Evolutionary conservation across 2,329 filamentous ascomycete species (phyloP).

Genomic region (Venturia nashicola): DNA sequence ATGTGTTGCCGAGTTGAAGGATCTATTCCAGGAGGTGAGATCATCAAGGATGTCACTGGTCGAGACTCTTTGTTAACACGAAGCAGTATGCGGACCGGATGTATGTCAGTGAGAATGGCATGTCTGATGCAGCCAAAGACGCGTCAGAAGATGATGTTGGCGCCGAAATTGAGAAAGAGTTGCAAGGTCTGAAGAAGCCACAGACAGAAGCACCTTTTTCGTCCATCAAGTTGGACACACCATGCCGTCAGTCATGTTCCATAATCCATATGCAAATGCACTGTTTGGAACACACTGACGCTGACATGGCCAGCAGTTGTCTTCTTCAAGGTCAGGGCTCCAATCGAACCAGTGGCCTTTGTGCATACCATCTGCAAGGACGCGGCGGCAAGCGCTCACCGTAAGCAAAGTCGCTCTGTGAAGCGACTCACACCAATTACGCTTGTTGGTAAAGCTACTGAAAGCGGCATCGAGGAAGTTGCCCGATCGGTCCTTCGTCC

Average conservation of each 20-base stretch:
- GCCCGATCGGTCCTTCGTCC: slow-evolving; percentile 49
- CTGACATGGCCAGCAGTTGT: slow-evolving; percentile 29
- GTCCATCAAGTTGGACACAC: slow-evolving; percentile 41
- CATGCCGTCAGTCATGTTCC: slow-evolving; percentile 33
- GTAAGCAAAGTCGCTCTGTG: slow-evolving; percentile 44
- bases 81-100: slow-evolving; percentile 51
- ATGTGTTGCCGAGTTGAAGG: slow-evolving; percentile 53
- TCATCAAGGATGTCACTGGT: not conserved
- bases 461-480: slow-evolving; percentile 54
- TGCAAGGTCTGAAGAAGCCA: slow-evolving; percentile 49
- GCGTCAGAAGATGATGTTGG: slow-evolving; percentile 49
- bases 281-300: slow-evolving; percentile 36
- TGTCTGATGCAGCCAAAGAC: slow-evolving; percentile 28
- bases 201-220: slow-evolving; percentile 37
- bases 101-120: slow-evolving; percentile 27
- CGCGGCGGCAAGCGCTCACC: slow-evolving; percentile 36
- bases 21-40: slow-evolving; percentile 54
- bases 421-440: slow-evolving; percentile 49
- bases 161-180: slow-evolving; percentile 56
- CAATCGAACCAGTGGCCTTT: slow-evolving; percentile 47
- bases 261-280: slow-evolving; percentile 13
- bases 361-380: slow-evolving; percentile 47
- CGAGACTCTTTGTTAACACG: not conserved
- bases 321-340: slow-evolving; percentile 44
- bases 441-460: slow-evolving; percentile 52